A percentile compares a stretch with the other conserved stretches of the same genome.
Conservation (phyloP, 495 filamentous ascomycete genomes). For the Viridothelium virens region DNA sequence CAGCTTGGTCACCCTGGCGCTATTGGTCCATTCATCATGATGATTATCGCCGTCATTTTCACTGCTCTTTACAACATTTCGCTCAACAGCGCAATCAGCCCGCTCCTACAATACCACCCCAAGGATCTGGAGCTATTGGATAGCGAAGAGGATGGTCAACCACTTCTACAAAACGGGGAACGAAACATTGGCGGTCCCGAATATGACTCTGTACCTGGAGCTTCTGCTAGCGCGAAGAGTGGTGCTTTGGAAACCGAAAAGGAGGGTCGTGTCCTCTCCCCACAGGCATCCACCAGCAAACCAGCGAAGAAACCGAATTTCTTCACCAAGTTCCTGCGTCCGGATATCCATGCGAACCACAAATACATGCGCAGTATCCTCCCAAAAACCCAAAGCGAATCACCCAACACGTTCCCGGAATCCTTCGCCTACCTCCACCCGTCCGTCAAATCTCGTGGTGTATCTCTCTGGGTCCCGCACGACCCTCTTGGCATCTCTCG, state of each 20-base stretch:
- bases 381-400: slow-evolving; percentile 47
- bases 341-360: slow-evolving; percentile 70
- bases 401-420: slow-evolving; percentile 49
- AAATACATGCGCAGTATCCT: slow-evolving; percentile 61
- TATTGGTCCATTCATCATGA: slow-evolving; percentile 71
- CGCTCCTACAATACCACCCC: slow-evolving; percentile 75
- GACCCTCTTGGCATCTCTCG: slow-evolving; percentile 57
- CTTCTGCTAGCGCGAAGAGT: not conserved
- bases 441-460: slow-evolving; percentile 51
- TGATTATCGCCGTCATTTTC: slow-evolving; percentile 74
- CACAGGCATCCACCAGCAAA: slow-evolving; percentile 19
- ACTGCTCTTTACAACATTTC: slow-evolving; percentile 74
- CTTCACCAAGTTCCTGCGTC: slow-evolving; percentile 65
- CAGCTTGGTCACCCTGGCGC: slow-evolving; percentile 43
- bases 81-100: slow-evolving; percentile 69
- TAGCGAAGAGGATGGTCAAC: slow-evolving; percentile 5
- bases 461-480: slow-evolving; percentile 61
- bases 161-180: slow-evolving; percentile 7
- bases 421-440: slow-evolving; percentile 59
- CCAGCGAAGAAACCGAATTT: slow-evolving; percentile 47
- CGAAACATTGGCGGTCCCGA: not conserved
- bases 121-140: slow-evolving; percentile 44
- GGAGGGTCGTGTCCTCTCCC: slow-evolving; percentile 29
- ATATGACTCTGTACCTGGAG: not conserved
- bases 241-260: not conserved